These are phyloP conservation scores for Drechslerella dactyloides DNA, from an alignment of 2,329 filamentous ascomycete species.

Conservation along the genomic window DNA sequence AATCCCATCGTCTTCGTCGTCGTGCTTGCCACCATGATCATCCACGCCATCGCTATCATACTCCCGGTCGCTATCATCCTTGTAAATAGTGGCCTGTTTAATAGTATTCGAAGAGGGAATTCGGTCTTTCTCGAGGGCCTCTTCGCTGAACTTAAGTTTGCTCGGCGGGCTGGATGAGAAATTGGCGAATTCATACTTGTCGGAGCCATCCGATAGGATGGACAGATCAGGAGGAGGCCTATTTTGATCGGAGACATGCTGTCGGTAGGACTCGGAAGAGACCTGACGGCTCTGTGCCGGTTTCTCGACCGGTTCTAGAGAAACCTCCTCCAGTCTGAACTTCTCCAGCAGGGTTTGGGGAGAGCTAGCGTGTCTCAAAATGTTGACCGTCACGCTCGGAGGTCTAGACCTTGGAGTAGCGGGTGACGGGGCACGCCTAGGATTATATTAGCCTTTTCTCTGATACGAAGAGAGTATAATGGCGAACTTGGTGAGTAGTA, in stretches of 20 bases:
- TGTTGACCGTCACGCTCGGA: constrained; percentile 26
- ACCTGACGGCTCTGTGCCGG: not conserved
- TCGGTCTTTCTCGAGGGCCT: not conserved
- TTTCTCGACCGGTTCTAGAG: not conserved
- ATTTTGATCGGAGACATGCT: not conserved
- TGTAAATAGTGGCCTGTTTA: not conserved
- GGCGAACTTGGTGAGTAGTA: too few species aligned
- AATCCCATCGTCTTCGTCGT: not conserved
- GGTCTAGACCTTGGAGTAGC: not conserved
- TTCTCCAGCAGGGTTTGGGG: not conserved
- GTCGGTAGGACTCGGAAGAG: not conserved
- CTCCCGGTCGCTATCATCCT: too few species aligned
- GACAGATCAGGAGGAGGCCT: not conserved
- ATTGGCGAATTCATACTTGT: not conserved
- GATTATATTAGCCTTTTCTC: too few species aligned
- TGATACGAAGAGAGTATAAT: too few species aligned
- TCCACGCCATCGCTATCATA: not conserved
- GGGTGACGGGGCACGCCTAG: not conserved
- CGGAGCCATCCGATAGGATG: not conserved
- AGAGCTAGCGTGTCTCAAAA: constrained; percentile 1
- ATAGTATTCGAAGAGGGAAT: not conserved
- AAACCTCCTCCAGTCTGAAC: too few species aligned
- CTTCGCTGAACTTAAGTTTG: not conserved
- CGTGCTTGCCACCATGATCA: not conserved
- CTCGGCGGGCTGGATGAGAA: constrained; percentile 11